Percentiles rank a stretch among this genome's conserved stretches.
phyloP scores from a whole-genome alignment of 2,329 filamentous ascomycete species.

The Parasarocladium wereldwijsianum region DNA sequence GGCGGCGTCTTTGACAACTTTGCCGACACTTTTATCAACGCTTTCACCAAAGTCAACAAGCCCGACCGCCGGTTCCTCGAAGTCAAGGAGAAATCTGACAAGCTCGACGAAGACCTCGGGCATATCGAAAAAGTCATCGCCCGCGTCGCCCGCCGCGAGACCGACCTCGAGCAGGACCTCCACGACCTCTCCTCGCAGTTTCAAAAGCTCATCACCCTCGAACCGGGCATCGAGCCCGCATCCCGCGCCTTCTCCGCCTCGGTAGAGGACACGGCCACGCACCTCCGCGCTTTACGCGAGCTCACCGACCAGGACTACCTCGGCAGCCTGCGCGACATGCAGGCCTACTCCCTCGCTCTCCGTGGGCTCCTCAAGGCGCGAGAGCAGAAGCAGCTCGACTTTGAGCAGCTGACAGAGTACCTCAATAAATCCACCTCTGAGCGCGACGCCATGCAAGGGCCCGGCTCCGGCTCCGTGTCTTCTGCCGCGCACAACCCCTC shows the following conservation, averaged over 20 bases:
- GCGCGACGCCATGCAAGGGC: conserved; percentile 61
- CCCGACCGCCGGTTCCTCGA: conserved; percentile 90
- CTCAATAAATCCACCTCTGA: conserved; percentile 81
- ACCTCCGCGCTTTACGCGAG: conserved; percentile 70
- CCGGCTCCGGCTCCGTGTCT: conserved; percentile 46
- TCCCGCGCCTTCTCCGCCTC: conserved; percentile 77
- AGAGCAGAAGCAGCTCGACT: conserved; percentile 96
- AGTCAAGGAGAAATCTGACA: conserved; percentile 82
- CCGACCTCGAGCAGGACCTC: conserved; percentile 78
- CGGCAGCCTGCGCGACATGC: conserved; percentile 85
- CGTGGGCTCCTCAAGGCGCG: conserved; percentile 82
- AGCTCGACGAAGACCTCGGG: conserved; percentile 81
- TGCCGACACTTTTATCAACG: conserved; percentile 92
- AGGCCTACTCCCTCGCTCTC: conserved; percentile 77
- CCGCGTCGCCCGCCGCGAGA: conserved; percentile 73
- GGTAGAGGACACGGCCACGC: conserved; percentile 68
- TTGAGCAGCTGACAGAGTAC: conserved; percentile 90
- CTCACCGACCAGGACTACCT: conserved; percentile 94
- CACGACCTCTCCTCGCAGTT: conserved; percentile 86
- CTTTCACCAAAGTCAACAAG: conserved; percentile 92
- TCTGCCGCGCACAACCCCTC: conserved; percentile 43
- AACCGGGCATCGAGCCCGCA: conserved; percentile 70
- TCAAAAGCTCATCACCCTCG: conserved; percentile 78
- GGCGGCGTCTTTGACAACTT: conserved; percentile 82
- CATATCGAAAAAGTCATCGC: conserved; percentile 95